A percentile compares a stretch with the other conserved stretches of the same genome.
These are phyloP conservation scores for Eutrema yunnanense DNA, from an alignment of 345 rosid genomes.

Conservation along the genomic window DNA sequence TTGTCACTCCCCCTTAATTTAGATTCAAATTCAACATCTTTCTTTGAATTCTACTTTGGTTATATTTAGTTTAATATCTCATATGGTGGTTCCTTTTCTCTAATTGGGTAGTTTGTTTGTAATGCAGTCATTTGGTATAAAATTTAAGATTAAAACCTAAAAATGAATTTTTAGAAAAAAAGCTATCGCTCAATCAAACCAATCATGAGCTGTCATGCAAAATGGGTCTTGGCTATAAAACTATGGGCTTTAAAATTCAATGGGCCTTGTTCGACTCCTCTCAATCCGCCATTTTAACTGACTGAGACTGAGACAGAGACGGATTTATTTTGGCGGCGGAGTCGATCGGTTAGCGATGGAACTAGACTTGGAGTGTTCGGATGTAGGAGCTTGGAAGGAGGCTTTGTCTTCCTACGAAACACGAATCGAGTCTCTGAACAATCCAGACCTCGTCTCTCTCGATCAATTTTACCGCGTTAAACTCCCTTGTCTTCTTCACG, in stretches of 20 bases:
- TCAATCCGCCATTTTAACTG: not conserved
- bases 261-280: not conserved
- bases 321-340: not conserved
- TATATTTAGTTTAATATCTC: no score
- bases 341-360: constrained; percentile 1
- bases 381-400: constrained; percentile 48
- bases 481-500: constrained; percentile 56
- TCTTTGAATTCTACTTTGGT: no score
- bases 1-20: no score
- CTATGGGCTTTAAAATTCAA: not conserved
- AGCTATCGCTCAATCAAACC: no score
- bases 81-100: no score
- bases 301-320: not conserved
- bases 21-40: no score
- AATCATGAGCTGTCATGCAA: no score
- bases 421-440: constrained; percentile 53
- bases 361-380: constrained; percentile 49
- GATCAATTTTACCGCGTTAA: constrained; percentile 62
- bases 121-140: no score
- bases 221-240: not conserved
- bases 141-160: no score
- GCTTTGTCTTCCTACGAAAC: constrained; percentile 52
- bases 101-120: no score
- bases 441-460: constrained; percentile 60
- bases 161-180: no score